These are phyloP conservation scores for Eucalyptus coolabah DNA, from an alignment of 345 rosid genomes.

Conservation along the genomic window DNA sequence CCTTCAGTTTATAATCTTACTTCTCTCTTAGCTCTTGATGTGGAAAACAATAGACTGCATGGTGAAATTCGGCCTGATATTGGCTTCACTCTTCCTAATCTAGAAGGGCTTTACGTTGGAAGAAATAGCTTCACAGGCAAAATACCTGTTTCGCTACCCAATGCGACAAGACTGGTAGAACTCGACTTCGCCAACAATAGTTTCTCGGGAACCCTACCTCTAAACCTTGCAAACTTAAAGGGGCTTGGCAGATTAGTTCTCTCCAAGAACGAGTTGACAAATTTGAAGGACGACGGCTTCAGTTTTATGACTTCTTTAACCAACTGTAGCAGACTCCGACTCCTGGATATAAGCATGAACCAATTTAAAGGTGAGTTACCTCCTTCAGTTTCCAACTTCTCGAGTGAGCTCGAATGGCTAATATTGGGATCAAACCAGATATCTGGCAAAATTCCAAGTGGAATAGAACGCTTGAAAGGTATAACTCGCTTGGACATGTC, in stretches of 20 bases:
- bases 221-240: background rate
- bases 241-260: background rate
- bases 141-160: background rate
- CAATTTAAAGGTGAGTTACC: background rate
- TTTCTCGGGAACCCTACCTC: background rate
- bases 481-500: background rate
- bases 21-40: background rate
- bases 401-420: background rate
- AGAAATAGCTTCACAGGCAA: background rate
- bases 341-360: background rate
- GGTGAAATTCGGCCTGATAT: background rate
- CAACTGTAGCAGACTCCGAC: background rate
- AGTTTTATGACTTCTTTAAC: background rate
- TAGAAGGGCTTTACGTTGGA: background rate
- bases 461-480: background rate
- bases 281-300: background rate
- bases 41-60: background rate
- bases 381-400: background rate
- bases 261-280: background rate
- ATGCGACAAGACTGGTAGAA: background rate
- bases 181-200: background rate
- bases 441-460: background rate
- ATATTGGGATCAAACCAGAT: background rate
- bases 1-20: conserved; percentile 1
- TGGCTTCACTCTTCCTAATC: background rate